Evolutionary conservation across 306 rosid genomes (phyloP).

Genomic region (Malus orientalis): DNA sequence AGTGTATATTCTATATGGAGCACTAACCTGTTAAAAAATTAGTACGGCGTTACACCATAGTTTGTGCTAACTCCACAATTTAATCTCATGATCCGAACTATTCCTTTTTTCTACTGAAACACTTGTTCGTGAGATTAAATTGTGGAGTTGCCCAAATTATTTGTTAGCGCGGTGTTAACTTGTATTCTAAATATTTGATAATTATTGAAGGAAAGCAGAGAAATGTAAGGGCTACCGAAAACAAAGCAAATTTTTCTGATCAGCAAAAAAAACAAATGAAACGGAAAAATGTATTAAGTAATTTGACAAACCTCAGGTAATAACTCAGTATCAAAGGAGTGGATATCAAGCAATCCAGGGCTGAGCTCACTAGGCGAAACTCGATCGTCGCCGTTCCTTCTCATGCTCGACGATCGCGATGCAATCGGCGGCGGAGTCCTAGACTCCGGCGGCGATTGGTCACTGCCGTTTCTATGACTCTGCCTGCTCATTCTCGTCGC

Average conservation of each 20-base stretch:
- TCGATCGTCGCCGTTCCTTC: conserved; percentile 59
- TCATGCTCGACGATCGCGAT: conserved; percentile 62
- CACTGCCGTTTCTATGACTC: not conserved
- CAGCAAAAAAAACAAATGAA: not conserved
- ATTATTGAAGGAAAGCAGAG: not conserved
- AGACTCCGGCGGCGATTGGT: conserved; percentile 11
- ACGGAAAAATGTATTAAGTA: not conserved
- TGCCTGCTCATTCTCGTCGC: conserved; percentile 23
- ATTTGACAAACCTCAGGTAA: conserved; percentile 49
- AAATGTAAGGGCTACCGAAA: not conserved
- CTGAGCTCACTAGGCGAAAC: conserved; percentile 38
- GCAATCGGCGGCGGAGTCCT: not conserved
- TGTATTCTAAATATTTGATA: no score
- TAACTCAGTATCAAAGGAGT: conserved; percentile 70
- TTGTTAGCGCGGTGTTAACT: no score
- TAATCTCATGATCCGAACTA: no score
- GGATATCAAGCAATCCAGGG: conserved; percentile 71
- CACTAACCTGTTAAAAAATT: no score
- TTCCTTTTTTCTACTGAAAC: no score
- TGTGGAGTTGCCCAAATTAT: no score
- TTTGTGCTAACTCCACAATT: no score
- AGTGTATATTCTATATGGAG: no score
- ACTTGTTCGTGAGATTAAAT: no score
- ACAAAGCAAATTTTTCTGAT: no score
- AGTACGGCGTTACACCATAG: no score